A percentile compares a stretch with the other conserved stretches of the same genome.
phyloP scores from a whole-genome alignment of 2,329 filamentous ascomycete genomes.

The Alternaria burnsii region DNA sequence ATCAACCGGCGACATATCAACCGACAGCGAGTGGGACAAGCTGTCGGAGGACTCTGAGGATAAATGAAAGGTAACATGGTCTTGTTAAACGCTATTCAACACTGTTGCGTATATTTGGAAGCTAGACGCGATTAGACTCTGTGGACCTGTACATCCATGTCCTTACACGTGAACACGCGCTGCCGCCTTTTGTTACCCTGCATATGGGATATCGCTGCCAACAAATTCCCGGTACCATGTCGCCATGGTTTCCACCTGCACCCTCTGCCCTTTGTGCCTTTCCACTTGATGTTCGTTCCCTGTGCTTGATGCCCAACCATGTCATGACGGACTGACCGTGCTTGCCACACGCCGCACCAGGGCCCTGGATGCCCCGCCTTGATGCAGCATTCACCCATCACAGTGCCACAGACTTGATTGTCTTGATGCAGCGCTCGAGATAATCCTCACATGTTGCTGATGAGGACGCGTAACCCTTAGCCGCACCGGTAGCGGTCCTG shows the following conservation, averaged over 20 bases:
- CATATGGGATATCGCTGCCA: slow-evolving; percentile 2
- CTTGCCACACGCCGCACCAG: slow-evolving; percentile 9
- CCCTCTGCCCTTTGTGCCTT: not conserved
- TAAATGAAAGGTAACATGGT: slow-evolving; percentile 32
- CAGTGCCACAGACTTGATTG: slow-evolving; percentile 24
- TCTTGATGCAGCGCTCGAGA: slow-evolving; percentile 25
- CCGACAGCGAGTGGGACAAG: slow-evolving; percentile 98
- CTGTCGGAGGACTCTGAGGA: slow-evolving; percentile 66
- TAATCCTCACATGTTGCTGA: slow-evolving; percentile 29
- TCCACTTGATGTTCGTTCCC: not conserved
- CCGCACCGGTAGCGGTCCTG: slow-evolving; percentile 32
- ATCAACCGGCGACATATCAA: slow-evolving; percentile 70
- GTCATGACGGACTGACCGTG: slow-evolving; percentile 4
- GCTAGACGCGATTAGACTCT: slow-evolving; percentile 18
- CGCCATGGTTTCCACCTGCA: not conserved
- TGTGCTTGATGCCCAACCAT: slow-evolving; percentile 26
- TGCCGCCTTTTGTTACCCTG: slow-evolving; percentile 14
- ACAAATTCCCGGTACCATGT: not conserved
- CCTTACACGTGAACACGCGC: slow-evolving; percentile 39
- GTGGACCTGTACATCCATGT: slow-evolving; percentile 15
- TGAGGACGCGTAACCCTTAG: slow-evolving; percentile 39
- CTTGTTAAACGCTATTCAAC: slow-evolving; percentile 10
- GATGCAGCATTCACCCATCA: slow-evolving; percentile 30
- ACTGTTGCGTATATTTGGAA: slow-evolving; percentile 13
- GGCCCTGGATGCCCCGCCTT: slow-evolving; percentile 38